Evolutionary conservation across 306 rosid genomes (phyloP).

Genomic region (Cicer judaicum): DNA sequence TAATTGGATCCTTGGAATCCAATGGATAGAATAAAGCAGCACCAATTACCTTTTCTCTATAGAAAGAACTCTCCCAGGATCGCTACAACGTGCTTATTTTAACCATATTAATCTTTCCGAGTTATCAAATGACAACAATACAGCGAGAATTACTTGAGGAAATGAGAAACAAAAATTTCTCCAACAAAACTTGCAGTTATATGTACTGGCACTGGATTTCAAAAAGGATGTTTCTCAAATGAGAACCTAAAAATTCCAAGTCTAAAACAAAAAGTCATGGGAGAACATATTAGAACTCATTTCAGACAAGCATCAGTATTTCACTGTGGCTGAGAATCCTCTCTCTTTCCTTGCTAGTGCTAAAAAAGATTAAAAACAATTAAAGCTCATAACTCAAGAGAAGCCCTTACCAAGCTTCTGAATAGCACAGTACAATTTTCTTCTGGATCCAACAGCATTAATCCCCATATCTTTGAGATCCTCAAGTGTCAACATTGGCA

Average conservation of each 20-base stretch:
- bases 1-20: constrained; percentile 1
- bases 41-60: background rate
- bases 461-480: constrained; percentile 98
- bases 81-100: constrained; percentile 11
- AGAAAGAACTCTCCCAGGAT: constrained; percentile 1
- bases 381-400: constrained; percentile 52
- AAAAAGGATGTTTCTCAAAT: constrained; percentile 43
- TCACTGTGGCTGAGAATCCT: constrained; percentile 59
- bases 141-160: constrained; percentile 39
- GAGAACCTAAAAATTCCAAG: constrained; percentile 56
- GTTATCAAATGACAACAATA: constrained; percentile 40
- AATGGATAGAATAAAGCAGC: constrained; percentile 16
- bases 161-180: constrained; percentile 33
- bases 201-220: constrained; percentile 54
- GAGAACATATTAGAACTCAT: constrained; percentile 54
- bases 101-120: constrained; percentile 31
- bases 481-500: constrained; percentile 74
- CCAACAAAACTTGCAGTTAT: constrained; percentile 46
- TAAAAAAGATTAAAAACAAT: constrained; percentile 18
- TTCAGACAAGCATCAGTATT: constrained; percentile 60
- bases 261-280: constrained; percentile 47
- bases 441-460: constrained; percentile 83
- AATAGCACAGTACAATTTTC: constrained; percentile 86
- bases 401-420: constrained; percentile 95
- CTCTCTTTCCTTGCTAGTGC: constrained; percentile 38